These are phyloP conservation scores for Paramecium biaurelia DNA, from an alignment of 73 alveolate genomes.

Conservation along the genomic window DNA sequence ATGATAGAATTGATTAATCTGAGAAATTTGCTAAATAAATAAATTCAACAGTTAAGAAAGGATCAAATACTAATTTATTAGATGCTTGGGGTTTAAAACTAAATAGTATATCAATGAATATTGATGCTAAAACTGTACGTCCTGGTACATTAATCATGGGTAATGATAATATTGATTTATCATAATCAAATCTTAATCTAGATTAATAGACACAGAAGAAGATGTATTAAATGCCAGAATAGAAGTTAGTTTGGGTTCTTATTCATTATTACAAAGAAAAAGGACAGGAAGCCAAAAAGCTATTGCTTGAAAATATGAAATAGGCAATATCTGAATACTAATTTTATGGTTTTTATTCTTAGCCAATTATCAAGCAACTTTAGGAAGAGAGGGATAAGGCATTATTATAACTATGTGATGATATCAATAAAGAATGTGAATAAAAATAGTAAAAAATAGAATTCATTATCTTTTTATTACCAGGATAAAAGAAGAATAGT, in stretches of 20 bases:
- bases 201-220: constrained; percentile 80
- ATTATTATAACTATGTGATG: background rate
- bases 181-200: constrained; percentile 67
- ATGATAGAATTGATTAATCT: background rate
- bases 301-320: background rate
- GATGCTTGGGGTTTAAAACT: constrained; percentile 82
- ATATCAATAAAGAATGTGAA: background rate
- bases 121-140: constrained; percentile 59
- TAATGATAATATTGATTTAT: background rate
- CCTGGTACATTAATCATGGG: constrained; percentile 78
- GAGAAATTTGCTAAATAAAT: constrained; percentile 9
- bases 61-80: constrained; percentile 64
- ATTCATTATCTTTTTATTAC: constrained; percentile 24
- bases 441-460: background rate
- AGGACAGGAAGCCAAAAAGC: background rate
- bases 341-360: background rate
- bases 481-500: constrained; percentile 23
- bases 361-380: background rate
- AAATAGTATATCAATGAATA: constrained; percentile 46
- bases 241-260: background rate
- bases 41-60: background rate
- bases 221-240: constrained; percentile 69
- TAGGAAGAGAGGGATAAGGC: background rate
- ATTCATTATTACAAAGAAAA: background rate
- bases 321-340: background rate